Base-by-base conservation (phyloP, 352 stramenopile genomes). In the Blastocystis hominis region DNA sequence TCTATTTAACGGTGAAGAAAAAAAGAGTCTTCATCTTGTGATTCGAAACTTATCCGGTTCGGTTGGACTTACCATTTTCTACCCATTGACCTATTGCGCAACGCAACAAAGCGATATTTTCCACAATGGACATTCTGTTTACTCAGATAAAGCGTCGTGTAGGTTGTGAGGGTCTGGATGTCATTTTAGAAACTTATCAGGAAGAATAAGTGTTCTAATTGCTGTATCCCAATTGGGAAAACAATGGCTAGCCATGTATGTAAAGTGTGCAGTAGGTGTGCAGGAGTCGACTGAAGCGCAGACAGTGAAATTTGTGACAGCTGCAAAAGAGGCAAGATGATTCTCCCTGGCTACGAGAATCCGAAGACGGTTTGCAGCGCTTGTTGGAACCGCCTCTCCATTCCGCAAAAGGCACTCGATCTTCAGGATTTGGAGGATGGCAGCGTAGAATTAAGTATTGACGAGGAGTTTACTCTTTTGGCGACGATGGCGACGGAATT, bases 251-350 rank as follows among this genome's bases (percentile, higher is more conserved):
- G 50, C 30, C 72, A 68, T 34, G 34, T 53, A 4, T 84, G 72
- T 54, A 84, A 84, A n/a, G 44, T 84, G 40, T 84, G 72, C 54
- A 84, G 72, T 84, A 66, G n/a, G n/a, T 54, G 13, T 20, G 53
- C 4, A 20, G 24, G n/a, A 20, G 9, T 30, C 1, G 0, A 30
- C 24, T 66, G 13, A 47, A 2, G 9, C 46, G 10, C 50, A 84
- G 72, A 84, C 46, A 84, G 13, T 13, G 72, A 84, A 44, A 84
- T 84, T n/a, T 84, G 72, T 64, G 72, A 84, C 44, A 56, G 42
- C 15, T 84, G 72, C 72, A 84, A 84, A 30, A 50, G 68, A 15
- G 72, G 72, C 15, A 84, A 84, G 20, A 84, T 84, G 47, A 66
- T 84, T 42, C 72, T 84, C 68, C 72, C 72, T 15, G 50, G 72